Percentiles rank a stretch among this genome's conserved stretches.
phyloP scores from a whole-genome alignment of 805 yeast species.

The Saccharomyces mikatae region DNA sequence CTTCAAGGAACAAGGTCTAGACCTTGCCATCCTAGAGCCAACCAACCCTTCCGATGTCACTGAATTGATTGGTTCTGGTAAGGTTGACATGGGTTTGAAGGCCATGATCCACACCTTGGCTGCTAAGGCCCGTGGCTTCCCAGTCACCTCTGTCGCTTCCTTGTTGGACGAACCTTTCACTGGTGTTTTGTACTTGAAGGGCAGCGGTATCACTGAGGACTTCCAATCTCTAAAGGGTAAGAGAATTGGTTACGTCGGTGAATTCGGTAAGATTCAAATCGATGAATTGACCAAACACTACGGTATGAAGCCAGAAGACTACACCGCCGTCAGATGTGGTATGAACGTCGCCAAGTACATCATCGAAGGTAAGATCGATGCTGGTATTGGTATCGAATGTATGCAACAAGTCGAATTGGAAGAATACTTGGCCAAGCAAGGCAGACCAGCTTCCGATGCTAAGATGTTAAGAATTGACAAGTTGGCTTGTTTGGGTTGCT shows the following conservation, averaged over 20 bases:
- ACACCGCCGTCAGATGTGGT: slow-evolving; percentile 51
- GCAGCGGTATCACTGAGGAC: slow-evolving; percentile 43
- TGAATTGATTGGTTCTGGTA: slow-evolving; percentile 48
- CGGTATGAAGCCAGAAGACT: slow-evolving; percentile 48
- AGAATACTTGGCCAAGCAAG: slow-evolving; percentile 38
- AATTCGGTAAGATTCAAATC: slow-evolving; percentile 50
- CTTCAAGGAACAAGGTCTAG: slow-evolving; percentile 43
- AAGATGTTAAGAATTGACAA: slow-evolving; percentile 50
- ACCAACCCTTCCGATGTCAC: slow-evolving; percentile 53
- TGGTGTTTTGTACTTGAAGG: slow-evolving; percentile 44
- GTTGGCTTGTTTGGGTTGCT: slow-evolving; percentile 49
- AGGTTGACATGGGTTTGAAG: slow-evolving; percentile 50
- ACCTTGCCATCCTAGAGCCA: slow-evolving; percentile 46
- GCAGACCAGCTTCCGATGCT: slow-evolving; percentile 39
- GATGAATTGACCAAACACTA: slow-evolving; percentile 49
- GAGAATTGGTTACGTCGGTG: slow-evolving; percentile 50
- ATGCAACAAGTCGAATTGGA: slow-evolving; percentile 53
- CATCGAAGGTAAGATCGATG: slow-evolving; percentile 47
- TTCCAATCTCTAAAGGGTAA: slow-evolving; percentile 46
- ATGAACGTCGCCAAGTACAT: slow-evolving; percentile 52
- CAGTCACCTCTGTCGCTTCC: slow-evolving; percentile 49
- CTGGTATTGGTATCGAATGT: slow-evolving; percentile 53
- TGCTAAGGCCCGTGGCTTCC: slow-evolving; percentile 51
- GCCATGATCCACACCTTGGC: slow-evolving; percentile 56
- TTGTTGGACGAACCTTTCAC: slow-evolving; percentile 52